Percentiles rank a stretch among this genome's conserved stretches.
phyloP scores from a whole-genome alignment of 2,329 filamentous ascomycete species.

The Aureobasidium namibiae region DNA sequence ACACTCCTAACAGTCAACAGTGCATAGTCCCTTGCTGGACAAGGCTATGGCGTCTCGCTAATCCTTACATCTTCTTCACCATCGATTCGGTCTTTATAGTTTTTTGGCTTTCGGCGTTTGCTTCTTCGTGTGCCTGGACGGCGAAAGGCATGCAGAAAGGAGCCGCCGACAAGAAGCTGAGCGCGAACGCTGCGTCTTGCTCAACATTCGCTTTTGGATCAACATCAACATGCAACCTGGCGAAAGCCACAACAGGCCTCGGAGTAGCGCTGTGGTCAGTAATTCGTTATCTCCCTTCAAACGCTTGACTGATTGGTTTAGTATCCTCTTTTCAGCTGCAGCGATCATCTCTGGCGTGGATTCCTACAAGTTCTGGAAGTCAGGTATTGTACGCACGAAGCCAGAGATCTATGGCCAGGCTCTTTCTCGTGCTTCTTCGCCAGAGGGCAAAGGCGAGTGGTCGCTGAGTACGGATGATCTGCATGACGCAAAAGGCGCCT shows the following conservation, averaged over 20 bases:
- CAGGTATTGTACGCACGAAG: background rate
- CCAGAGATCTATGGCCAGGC: conserved; percentile 5
- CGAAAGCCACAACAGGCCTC: background rate
- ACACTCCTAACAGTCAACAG: background rate
- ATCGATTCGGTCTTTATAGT: background rate
- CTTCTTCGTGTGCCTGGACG: background rate
- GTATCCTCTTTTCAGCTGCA: conserved; percentile 1
- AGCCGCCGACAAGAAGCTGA: background rate
- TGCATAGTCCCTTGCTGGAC: conserved; percentile 11
- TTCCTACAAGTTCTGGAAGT: background rate
- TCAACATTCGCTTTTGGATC: background rate
- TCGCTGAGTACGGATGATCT: conserved; percentile 1
- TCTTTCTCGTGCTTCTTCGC: background rate
- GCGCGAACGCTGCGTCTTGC: background rate
- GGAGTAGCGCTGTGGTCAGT: conserved; percentile 1
- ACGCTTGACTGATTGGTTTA: background rate
- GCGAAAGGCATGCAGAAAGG: background rate
- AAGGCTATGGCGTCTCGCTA: conserved; percentile 4
- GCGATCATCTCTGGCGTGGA: background rate
- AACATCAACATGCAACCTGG: background rate
- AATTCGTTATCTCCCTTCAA: background rate
- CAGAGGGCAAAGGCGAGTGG: conserved; percentile 1
- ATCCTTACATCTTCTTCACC: background rate
- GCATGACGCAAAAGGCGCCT: background rate
- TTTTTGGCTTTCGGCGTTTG: conserved; percentile 4